phyloP scores from a whole-genome alignment of 345 rosid species.

The Brassica napus region Da-Ae NC_063452.1:4236001-4236500 shows the following conservation, averaged over 20 bases:
- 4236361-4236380: slow-evolving; percentile 31
- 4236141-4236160: slow-evolving; percentile 2
- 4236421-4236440: slow-evolving; percentile 32
- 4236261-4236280: not conserved
- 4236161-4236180: slow-evolving; percentile 35
- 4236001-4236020: not conserved
- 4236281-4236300: not conserved
- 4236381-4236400: slow-evolving; percentile 57
- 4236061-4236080: slow-evolving; percentile 33
- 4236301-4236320: slow-evolving; percentile 9
- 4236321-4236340: slow-evolving; percentile 30
- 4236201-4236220: slow-evolving; percentile 30
- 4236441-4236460: slow-evolving; percentile 27
- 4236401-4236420: slow-evolving; percentile 56
- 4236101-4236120: slow-evolving; percentile 50
- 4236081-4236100: slow-evolving; percentile 51
- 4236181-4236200: slow-evolving; percentile 39
- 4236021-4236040: slow-evolving; percentile 19
- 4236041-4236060: slow-evolving; percentile 30
- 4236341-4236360: slow-evolving; percentile 18
- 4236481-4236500: slow-evolving; percentile 36
- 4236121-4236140: slow-evolving; percentile 49
- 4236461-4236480: slow-evolving; percentile 4
- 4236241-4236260: slow-evolving; percentile 12
- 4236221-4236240: not conserved